Evolutionary conservation across 2,329 filamentous ascomycete genomes (phyloP), one percentile per base, ranked within the genome.

Genomic region (Blastomyces emzantsi): DNA sequence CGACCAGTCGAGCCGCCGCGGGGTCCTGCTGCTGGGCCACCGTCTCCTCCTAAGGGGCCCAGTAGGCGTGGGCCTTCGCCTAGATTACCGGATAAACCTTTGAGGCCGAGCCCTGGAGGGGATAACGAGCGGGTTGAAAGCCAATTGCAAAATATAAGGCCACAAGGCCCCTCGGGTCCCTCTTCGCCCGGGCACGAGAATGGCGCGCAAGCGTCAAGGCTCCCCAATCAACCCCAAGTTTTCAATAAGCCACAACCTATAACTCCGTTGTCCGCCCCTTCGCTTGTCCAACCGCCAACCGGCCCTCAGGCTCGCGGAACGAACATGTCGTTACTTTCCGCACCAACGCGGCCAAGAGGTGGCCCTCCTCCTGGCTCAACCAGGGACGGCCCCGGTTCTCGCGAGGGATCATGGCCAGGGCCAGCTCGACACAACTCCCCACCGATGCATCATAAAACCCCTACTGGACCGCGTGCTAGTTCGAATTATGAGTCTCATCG

Each of bases 311-410:
- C 67, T 67, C 77, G 78, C 17, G 73, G 73, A 11, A 69, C 73
- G 5, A 77, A 73, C 63, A 68, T 75, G 52, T 75, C 77, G 39
- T 65, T 80, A n/a, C 68, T 80, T 15, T 75, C 77, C 39, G 79
- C 78, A 30, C 79, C 79, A n/a, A 80, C 78, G 11, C 74, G 78
- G 17, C 79, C 80, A 55, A 78, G 78, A 45, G 60, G 60, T 41
- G 71, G 68, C 61, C 71, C 73, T 70, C 72, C 49, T 2, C 36
- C 11, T 7, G 19, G 47, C n/a, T 41, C 51, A 22, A 4, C 51
- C n/a, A 51, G 49, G 39, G 49, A 55, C 36, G 60, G 45, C 7
- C 15, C 60, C 39, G 63, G 63, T 30, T 67, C 69, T 28, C 66
- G 76, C 62, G 73, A 75, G 22, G 71, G 70, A 52, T 66, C 72